These are phyloP conservation scores for Saccharomycopsis oosterbeekiorum DNA, from an alignment of 805 yeast genomes.

Conservation along the genomic window DNA sequence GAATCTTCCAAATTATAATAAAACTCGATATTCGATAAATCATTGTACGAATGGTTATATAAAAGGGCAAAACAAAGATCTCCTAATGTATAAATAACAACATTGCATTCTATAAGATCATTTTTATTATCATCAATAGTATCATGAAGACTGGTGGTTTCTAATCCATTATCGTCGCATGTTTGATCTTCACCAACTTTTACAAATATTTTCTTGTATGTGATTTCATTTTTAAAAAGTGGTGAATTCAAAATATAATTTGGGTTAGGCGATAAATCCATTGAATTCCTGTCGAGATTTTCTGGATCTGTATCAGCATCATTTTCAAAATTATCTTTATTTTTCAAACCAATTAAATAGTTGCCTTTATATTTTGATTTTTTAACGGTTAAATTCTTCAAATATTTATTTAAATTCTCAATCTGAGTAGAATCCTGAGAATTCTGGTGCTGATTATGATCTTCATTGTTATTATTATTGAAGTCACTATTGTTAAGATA, in stretches of 20 bases:
- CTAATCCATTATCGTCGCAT: background rate
- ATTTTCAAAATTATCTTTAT: background rate
- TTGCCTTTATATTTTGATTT: conserved; percentile 9
- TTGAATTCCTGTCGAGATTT: background rate
- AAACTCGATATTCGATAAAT: conserved; percentile 6
- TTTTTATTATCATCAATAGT: background rate
- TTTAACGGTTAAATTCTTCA: conserved; percentile 8
- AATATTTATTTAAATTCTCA: conserved; percentile 8
- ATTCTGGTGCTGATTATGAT: background rate
- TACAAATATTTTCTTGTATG: conserved; percentile 9
- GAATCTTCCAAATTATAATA: conserved; percentile 17
- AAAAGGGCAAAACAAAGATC: conserved; percentile 31
- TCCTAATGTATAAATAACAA: conserved; percentile 24
- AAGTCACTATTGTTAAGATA: background rate
- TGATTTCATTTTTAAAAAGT: conserved; percentile 8
- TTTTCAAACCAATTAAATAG: conserved; percentile 13
- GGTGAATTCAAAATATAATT: conserved; percentile 13
- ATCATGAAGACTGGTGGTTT: background rate
- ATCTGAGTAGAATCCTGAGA: background rate
- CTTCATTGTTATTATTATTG: background rate
- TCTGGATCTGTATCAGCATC: background rate
- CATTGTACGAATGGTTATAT: conserved; percentile 17
- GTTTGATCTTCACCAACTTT: background rate
- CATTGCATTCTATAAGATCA: conserved; percentile 2
- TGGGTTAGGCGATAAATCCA: conserved; percentile 14